Conservation (phyloP, 1,284 basidiomycete genomes). For the Coniophora puteana region DNA sequence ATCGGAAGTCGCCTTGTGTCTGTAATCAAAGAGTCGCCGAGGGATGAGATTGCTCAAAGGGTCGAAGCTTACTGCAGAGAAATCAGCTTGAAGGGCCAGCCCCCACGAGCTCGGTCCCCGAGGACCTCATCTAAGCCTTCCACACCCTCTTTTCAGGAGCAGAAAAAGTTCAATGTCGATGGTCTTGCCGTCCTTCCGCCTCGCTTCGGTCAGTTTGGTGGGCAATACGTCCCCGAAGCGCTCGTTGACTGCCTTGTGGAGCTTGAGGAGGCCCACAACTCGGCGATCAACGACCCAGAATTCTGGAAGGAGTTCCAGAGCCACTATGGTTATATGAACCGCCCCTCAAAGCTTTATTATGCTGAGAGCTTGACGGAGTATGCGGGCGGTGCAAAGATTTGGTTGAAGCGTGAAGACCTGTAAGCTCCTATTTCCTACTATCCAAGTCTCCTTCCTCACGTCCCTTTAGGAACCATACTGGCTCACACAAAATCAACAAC, state of each 20-base stretch:
- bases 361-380: slow-evolving; percentile 73
- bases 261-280: slow-evolving; percentile 87
- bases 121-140: slow-evolving; percentile 47
- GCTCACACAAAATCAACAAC: slow-evolving; percentile 97
- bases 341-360: slow-evolving; percentile 31
- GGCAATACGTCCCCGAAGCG: slow-evolving; percentile 96
- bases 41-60: slow-evolving; percentile 49
- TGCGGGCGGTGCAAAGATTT: slow-evolving; percentile 89
- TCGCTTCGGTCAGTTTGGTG: slow-evolving; percentile 94
- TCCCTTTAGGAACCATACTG: slow-evolving; percentile 80
- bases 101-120: slow-evolving; percentile 29
- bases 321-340: slow-evolving; percentile 75
- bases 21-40: slow-evolving; percentile 68
- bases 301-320: slow-evolving; percentile 94
- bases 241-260: slow-evolving; percentile 89
- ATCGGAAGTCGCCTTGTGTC: slow-evolving; percentile 86
- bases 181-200: slow-evolving; percentile 52
- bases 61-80: slow-evolving; percentile 76
- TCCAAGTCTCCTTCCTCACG: slow-evolving; percentile 5
- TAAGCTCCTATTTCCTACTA: slow-evolving; percentile 37
- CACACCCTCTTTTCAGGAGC: neutral
- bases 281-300: slow-evolving; percentile 82
- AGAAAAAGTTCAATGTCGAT: slow-evolving; percentile 4
- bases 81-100: slow-evolving; percentile 60
- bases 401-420: slow-evolving; percentile 98